These are phyloP conservation scores for Rhodofomes roseus DNA, from an alignment of 1,284 basidiomycete genomes.

Conservation along the genomic window DNA sequence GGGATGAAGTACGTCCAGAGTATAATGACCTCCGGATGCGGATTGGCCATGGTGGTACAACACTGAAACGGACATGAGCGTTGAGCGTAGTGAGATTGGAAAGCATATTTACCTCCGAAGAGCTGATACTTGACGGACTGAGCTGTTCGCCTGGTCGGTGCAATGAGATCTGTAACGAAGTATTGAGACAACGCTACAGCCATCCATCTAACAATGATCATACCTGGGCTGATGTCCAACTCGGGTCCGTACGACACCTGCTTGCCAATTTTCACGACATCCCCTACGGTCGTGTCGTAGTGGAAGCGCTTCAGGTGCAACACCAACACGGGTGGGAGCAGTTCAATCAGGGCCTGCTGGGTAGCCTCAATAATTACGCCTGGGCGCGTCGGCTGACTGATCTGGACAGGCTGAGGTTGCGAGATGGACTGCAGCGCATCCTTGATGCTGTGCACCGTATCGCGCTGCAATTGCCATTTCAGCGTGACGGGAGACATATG, in stretches of 20 bases:
- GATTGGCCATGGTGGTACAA: slow-evolving; percentile 93
- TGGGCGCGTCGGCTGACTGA: slow-evolving; percentile 56
- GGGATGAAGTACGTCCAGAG: slow-evolving; percentile 85
- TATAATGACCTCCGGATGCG: slow-evolving; percentile 95
- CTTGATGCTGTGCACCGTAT: slow-evolving; percentile 74
- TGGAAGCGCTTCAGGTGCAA: slow-evolving; percentile 93
- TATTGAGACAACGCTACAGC: not conserved
- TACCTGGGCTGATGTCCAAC: slow-evolving; percentile 71
- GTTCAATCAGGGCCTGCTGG: slow-evolving; percentile 87
- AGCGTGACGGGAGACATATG: not conserved
- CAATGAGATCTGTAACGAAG: slow-evolving; percentile 57
- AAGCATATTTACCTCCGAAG: slow-evolving; percentile 73
- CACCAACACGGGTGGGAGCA: slow-evolving; percentile 82
- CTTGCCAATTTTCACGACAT: slow-evolving; percentile 85
- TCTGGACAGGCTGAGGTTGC: slow-evolving; percentile 79
- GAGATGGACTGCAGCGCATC: slow-evolving; percentile 84
- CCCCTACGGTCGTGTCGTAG: slow-evolving; percentile 78
- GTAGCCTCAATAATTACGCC: slow-evolving; percentile 74
- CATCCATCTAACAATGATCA: slow-evolving; percentile 21
- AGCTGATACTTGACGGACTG: slow-evolving; percentile 71
- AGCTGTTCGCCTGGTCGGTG: slow-evolving; percentile 46
- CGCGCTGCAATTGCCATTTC: slow-evolving; percentile 42
- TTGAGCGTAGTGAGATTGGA: not conserved
- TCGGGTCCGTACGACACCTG: slow-evolving; percentile 77
- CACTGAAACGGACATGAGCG: slow-evolving; percentile 39